Conservation (phyloP, 2,329 filamentous ascomycete genomes). For the Fusarium luffae region DNA sequence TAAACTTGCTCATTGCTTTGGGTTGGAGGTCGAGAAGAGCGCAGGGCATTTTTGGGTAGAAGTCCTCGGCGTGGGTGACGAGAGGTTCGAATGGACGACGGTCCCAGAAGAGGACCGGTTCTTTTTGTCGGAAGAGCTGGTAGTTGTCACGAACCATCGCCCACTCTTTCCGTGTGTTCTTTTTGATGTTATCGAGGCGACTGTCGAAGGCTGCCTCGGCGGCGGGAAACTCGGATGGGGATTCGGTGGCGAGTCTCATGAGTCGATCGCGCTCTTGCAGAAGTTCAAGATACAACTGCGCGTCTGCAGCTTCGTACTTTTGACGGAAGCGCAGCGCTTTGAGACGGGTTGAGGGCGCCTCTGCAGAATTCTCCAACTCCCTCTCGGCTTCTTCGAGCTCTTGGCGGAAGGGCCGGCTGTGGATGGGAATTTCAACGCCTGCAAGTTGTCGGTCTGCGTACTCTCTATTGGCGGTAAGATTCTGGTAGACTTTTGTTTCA, state of each 20-base stretch:
- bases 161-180: conserved; percentile 52
- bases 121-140: conserved; percentile 60
- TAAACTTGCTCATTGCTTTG: conserved; percentile 59
- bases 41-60: conserved; percentile 70
- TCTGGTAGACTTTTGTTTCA: conserved; percentile 48
- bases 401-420: conserved; percentile 56
- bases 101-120: conserved; percentile 73
- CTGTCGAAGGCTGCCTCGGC: conserved; percentile 51
- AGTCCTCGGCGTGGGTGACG: conserved; percentile 66
- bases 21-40: conserved; percentile 76
- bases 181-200: conserved; percentile 49
- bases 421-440: conserved; percentile 43
- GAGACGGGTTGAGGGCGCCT: conserved; percentile 35
- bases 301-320: conserved; percentile 37
- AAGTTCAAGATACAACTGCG: conserved; percentile 46
- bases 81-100: conserved; percentile 77
- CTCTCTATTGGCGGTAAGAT: conserved; percentile 36
- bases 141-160: conserved; percentile 63
- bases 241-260: conserved; percentile 25
- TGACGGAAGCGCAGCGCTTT: conserved; percentile 47
- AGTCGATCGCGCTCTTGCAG: conserved; percentile 49
- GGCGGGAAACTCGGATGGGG: conserved; percentile 43
- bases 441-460: conserved; percentile 46
- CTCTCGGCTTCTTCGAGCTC: conserved; percentile 56
- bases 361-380: conserved; percentile 29